Evolutionary conservation across 2,329 filamentous ascomycete species (phyloP).

Genomic region (Nothophaeocryptopus gaeumannii): DNA sequence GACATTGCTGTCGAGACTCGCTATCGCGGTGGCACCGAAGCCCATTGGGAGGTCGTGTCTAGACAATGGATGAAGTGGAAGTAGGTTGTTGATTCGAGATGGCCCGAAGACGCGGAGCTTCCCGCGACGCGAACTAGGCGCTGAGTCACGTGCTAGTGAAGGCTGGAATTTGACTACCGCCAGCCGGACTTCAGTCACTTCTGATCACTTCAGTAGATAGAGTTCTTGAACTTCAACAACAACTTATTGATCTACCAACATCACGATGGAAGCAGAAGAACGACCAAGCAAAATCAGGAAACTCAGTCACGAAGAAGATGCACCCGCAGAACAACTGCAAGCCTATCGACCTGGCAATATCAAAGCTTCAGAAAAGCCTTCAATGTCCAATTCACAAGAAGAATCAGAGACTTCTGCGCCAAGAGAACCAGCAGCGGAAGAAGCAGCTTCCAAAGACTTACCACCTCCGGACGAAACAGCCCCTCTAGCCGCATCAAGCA

Average conservation of each 20-base stretch:
- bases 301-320: conserved; percentile 27
- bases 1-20: conserved; percentile 19
- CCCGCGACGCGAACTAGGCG: no score
- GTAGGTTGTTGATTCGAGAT: no score
- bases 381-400: background rate
- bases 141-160: no score
- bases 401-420: background rate
- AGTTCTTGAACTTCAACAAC: background rate
- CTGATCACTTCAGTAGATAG: background rate
- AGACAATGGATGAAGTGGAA: no score
- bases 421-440: background rate
- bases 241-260: no score
- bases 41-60: background rate
- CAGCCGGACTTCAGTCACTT: background rate
- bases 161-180: no score
- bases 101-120: no score
- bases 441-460: background rate
- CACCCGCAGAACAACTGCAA: background rate
- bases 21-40: background rate
- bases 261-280: conserved; percentile 55
- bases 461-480: conserved; percentile 5
- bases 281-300: conserved; percentile 57
- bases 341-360: no score
- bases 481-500: background rate
- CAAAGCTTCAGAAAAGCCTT: background rate